These are phyloP conservation scores for Chlorella sp. DNA, from an alignment of 139 green algal species.

Conservation along the genomic window DNA sequence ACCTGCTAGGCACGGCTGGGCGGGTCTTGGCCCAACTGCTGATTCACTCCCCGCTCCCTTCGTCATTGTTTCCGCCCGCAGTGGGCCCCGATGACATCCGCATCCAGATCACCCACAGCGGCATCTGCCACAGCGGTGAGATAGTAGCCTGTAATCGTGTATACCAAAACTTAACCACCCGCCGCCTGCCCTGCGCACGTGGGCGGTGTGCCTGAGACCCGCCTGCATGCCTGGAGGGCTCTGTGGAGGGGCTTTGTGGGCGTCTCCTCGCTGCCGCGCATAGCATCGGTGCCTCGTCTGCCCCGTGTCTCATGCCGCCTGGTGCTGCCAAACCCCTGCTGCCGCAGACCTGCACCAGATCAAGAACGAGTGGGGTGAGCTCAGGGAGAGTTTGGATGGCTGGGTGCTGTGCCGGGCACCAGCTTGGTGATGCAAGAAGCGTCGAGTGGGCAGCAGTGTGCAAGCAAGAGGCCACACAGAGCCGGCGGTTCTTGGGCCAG, in stretches of 20 bases:
- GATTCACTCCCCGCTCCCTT: neutral
- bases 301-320: too few species aligned
- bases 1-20: neutral
- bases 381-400: neutral
- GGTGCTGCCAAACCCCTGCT: neutral
- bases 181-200: too few species aligned
- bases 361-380: constrained; percentile 68
- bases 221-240: neutral
- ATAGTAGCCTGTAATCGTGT: too few species aligned
- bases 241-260: too few species aligned
- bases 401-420: too few species aligned
- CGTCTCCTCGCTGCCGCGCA: too few species aligned
- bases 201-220: neutral
- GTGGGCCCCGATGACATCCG: constrained; percentile 58
- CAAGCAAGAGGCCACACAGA: neutral
- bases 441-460: neutral
- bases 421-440: too few species aligned
- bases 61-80: neutral
- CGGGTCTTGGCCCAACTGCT: neutral
- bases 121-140: constrained; percentile 74
- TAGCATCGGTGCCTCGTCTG: too few species aligned
- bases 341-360: constrained; percentile 77
- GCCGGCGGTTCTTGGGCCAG: neutral
- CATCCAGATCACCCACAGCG: constrained; percentile 66
- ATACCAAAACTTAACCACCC: too few species aligned